Conservation (phyloP, 768 basidiomycete species). For the Suillus fuscotomentosus region DNA sequence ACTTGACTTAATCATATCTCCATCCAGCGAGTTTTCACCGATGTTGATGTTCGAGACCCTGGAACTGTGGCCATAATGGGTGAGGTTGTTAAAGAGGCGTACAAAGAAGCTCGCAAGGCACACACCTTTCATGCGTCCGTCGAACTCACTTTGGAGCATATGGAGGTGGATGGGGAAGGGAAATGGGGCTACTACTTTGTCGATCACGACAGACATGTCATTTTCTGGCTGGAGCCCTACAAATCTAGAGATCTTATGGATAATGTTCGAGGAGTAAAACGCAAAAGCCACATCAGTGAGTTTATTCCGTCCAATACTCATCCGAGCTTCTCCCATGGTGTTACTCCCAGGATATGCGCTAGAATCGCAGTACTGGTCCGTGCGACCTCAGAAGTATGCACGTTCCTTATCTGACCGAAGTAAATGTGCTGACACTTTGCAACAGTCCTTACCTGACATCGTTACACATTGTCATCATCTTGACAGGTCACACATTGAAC, state of each 20-base stretch:
- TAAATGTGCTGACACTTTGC: not conserved
- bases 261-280: not conserved
- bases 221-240: constrained; percentile 5
- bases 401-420: not conserved
- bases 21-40: constrained; percentile 42
- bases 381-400: not conserved
- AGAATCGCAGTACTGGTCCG: constrained; percentile 9
- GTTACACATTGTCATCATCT: not conserved
- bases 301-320: not conserved
- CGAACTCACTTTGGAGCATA: not conserved
- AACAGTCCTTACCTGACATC: not conserved
- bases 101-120: not conserved
- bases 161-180: not conserved
- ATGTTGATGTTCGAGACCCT: not conserved
- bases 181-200: constrained; percentile 7
- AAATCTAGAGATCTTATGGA: not conserved
- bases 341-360: constrained; percentile 3
- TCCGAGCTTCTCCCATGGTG: not conserved
- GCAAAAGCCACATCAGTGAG: constrained; percentile 4
- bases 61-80: not conserved
- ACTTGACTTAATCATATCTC: not conserved
- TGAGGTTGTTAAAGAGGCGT: not conserved
- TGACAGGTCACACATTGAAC: constrained; percentile 1
- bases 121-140: not conserved
- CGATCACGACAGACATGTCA: not conserved